These are phyloP conservation scores for Funneliformis mosseae DNA, from an alignment of 192 early-diverging fungal species.

Conservation along the genomic window DNA sequence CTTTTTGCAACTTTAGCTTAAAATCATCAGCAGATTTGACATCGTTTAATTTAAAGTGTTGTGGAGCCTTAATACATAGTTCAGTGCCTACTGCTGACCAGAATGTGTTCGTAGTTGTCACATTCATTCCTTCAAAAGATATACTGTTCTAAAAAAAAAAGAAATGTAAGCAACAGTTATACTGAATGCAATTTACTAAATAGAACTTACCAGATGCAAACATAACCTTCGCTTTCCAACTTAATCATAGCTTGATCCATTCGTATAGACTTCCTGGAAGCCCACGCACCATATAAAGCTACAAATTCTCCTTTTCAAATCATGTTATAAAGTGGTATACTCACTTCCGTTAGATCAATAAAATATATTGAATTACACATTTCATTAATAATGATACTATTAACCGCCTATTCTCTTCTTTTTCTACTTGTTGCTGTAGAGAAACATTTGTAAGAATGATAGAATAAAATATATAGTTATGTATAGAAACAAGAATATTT, in stretches of 20 bases:
- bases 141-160: conserved; percentile 17
- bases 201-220: conserved; percentile 39
- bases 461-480: neutral
- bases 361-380: conserved; percentile 20
- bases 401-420: conserved; percentile 24
- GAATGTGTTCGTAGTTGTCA: neutral
- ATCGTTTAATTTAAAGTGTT: neutral
- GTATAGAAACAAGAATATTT: neutral
- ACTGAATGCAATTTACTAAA: neutral
- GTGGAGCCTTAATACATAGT: neutral
- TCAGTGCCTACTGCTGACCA: conserved; percentile 7
- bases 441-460: neutral
- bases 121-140: conserved; percentile 16
- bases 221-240: conserved; percentile 14
- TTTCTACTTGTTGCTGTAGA: neutral
- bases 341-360: conserved; percentile 35
- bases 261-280: conserved; percentile 41
- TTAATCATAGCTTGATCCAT: conserved; percentile 21
- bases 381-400: neutral
- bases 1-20: neutral
- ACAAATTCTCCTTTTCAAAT: conserved; percentile 31
- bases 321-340: conserved; percentile 28
- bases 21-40: conserved; percentile 29
- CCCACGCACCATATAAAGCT: conserved; percentile 35
- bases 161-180: neutral